Percentiles rank a stretch among this genome's conserved stretches.
Conservation (phyloP, 768 basidiomycete species). For the Hygrocybe coccinea region DNA sequence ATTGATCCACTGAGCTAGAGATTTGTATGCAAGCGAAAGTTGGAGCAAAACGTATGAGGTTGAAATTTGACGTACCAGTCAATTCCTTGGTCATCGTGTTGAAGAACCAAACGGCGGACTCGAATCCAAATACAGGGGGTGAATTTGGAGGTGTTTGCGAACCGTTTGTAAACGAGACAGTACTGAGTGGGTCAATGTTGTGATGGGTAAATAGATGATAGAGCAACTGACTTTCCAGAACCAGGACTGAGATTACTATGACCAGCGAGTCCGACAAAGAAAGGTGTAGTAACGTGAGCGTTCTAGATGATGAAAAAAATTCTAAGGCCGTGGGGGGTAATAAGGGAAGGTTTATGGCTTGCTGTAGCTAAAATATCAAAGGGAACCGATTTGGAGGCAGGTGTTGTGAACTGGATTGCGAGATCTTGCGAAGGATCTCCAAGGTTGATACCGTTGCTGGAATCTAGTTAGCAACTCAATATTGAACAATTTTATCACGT, state of each 20-base stretch:
- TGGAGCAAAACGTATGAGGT: too few relatives aligned
- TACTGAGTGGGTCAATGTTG: constrained; percentile 28
- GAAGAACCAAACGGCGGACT: constrained; percentile 47
- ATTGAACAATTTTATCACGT: constrained; percentile 3
- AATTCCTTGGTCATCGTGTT: constrained; percentile 36
- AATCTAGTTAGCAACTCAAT: not conserved
- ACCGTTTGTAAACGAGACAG: constrained; percentile 25
- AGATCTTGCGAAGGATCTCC: constrained; percentile 27
- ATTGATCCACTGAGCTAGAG: constrained; percentile 45
- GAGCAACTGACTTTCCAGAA: not conserved
- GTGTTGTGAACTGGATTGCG: constrained; percentile 28
- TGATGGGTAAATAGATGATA: not conserved
- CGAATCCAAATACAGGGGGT: constrained; percentile 26
- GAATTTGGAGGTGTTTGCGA: constrained; percentile 24
- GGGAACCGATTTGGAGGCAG: constrained; percentile 19
- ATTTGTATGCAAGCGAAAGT: not conserved
- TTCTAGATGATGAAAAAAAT: constrained; percentile 27
- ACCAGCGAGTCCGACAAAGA: not conserved
- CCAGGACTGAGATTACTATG: not conserved
- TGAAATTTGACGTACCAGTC: constrained; percentile 30
- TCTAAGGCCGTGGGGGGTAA: not conserved
- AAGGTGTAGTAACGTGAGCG: constrained; percentile 30
- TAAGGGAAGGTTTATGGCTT: constrained; percentile 10
- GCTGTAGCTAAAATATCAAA: constrained; percentile 38
- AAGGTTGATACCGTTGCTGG: constrained; percentile 35